Percentiles rank a stretch among this genome's conserved stretches.
These are phyloP conservation scores for Pisolithus thermaeus DNA, from an alignment of 1,284 basidiomycete species.

Conservation along the genomic window DNA sequence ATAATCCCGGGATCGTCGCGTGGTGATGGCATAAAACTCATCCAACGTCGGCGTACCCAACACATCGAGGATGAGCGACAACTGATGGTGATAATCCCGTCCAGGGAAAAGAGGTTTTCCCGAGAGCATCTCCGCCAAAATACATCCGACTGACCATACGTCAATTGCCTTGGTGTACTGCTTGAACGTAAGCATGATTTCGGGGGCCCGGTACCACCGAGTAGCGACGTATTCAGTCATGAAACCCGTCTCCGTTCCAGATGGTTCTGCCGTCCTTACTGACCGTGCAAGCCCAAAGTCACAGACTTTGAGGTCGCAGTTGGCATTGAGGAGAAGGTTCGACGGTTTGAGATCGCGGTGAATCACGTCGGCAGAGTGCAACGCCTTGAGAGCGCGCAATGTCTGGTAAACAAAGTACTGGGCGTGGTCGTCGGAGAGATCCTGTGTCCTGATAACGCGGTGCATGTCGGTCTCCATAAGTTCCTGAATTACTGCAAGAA, in stretches of 20 bases:
- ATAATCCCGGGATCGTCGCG: conserved; percentile 82
- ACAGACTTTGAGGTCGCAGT: conserved; percentile 94
- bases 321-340: conserved; percentile 91
- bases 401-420: conserved; percentile 84
- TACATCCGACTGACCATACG: conserved; percentile 95
- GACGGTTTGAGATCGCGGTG: conserved; percentile 96
- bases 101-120: conserved; percentile 95
- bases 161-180: conserved; percentile 95
- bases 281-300: conserved; percentile 90
- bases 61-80: conserved; percentile 86
- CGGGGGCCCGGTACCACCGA: conserved; percentile 89
- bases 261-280: conserved; percentile 80
- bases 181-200: conserved; percentile 96
- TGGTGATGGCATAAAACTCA: conserved; percentile 88
- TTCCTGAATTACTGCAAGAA: conserved; percentile 61
- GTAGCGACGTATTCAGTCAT: conserved; percentile 97
- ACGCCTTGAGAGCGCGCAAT: conserved; percentile 87
- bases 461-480: conserved; percentile 74
- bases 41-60: conserved; percentile 90
- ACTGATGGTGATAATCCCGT: conserved; percentile 93
- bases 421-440: conserved; percentile 76
- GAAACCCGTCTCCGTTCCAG: conserved; percentile 79
- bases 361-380: conserved; percentile 92
- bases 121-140: conserved; percentile 94
- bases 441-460: conserved; percentile 72